Evolutionary conservation across 1,139 yeast genomes (phyloP).

Genomic region (Kodamaea sp.): DNA sequence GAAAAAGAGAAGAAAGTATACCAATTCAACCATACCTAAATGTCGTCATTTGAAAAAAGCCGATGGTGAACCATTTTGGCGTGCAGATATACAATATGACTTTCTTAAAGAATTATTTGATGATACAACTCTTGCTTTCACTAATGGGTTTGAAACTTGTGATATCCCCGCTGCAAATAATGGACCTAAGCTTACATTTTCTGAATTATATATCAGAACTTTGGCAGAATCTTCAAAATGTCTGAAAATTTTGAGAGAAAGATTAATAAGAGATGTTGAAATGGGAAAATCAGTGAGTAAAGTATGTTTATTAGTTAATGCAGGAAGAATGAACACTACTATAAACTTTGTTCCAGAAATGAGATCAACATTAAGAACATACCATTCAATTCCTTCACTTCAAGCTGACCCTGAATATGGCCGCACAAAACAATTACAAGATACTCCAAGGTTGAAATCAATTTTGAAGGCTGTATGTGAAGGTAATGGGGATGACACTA

Average conservation of each 20-base stretch:
- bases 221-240: slow-evolving; percentile 82
- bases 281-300: slow-evolving; percentile 73
- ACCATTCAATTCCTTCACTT: slow-evolving; percentile 87
- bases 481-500: slow-evolving; percentile 40
- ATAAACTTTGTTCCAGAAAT: slow-evolving; percentile 94
- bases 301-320: slow-evolving; percentile 82
- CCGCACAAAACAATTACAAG: slow-evolving; percentile 75
- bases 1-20: slow-evolving; percentile 12
- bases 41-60: slow-evolving; percentile 72
- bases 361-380: slow-evolving; percentile 89
- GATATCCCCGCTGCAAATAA: slow-evolving; percentile 35
- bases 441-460: slow-evolving; percentile 88
- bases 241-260: slow-evolving; percentile 76
- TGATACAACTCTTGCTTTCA: slow-evolving; percentile 63
- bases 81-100: slow-evolving; percentile 83
- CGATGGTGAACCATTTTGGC: slow-evolving; percentile 91
- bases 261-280: slow-evolving; percentile 59
- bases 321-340: slow-evolving; percentile 93
- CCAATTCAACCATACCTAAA: slow-evolving; percentile 12
- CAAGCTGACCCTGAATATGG: slow-evolving; percentile 61
- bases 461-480: slow-evolving; percentile 79
- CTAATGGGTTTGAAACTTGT: slow-evolving; percentile 48
- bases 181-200: slow-evolving; percentile 61
- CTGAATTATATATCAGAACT: slow-evolving; percentile 80
- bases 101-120: slow-evolving; percentile 64